Conservation (phyloP, 1,139 yeast species). For the Taphrina confusa region DNA sequence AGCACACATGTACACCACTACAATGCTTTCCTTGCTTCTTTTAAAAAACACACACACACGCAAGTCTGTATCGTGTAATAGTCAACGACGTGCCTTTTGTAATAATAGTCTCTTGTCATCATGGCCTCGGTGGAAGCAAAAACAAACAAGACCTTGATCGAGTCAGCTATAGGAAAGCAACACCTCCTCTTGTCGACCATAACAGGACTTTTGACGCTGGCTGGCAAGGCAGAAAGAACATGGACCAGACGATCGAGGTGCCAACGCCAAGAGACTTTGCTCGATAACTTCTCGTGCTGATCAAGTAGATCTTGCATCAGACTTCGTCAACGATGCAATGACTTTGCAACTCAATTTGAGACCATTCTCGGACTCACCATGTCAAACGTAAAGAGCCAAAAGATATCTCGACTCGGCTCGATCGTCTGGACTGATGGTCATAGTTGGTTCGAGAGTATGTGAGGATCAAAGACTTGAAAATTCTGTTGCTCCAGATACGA, state of each 20-base stretch:
- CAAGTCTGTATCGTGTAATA: too few species aligned
- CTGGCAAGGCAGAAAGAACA: neutral
- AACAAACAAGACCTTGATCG: neutral
- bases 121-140: too few species aligned
- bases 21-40: too few species aligned
- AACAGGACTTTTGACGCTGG: neutral
- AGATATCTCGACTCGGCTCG: too few species aligned
- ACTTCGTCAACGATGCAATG: constrained; percentile 1
- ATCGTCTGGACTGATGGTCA: neutral
- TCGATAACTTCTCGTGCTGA: too few species aligned
- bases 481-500: neutral
- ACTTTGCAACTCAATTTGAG: constrained; percentile 3
- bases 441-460: constrained; percentile 3
- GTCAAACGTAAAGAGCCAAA: neutral
- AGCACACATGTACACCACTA: too few species aligned
- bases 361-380: constrained; percentile 1
- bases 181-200: constrained; percentile 5
- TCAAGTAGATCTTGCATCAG: constrained; percentile 6
- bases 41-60: too few species aligned
- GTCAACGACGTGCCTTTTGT: too few species aligned
- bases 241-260: constrained; percentile 9
- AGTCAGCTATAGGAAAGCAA: neutral
- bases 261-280: too few species aligned
- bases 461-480: constrained; percentile 1
- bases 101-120: too few species aligned